Base-by-base conservation (phyloP, 2,329 filamentous ascomycete species). In the Aspergillus ochraceus region DNA sequence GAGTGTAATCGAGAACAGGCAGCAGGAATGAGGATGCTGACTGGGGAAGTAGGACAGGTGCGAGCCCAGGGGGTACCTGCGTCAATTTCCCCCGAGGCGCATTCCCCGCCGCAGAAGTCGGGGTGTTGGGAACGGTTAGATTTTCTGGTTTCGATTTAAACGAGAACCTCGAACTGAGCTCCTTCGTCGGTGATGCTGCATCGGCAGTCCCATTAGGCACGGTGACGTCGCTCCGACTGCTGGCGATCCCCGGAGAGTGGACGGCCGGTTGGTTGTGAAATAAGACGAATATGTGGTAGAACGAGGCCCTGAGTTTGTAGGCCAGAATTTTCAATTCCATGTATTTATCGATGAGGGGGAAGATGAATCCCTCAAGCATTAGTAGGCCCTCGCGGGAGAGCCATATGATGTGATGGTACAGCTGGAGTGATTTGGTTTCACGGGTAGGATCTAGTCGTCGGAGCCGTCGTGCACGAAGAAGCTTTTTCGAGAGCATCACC, bases 241-340 rank as follows among this genome's bases (percentile, higher is more conserved):
- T 72, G 49, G 81, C 79, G 60, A 84, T 79, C 20, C 83, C 83
- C 70, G 86, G 83, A 39, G 83, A 80, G 49, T 88, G 88, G 58
- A 97, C 85, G 0, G 89, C 84, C 0, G 94, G 94, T 55, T 91
- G 87, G 76, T 97, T 97, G 79, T 97, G 92, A 72, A 97, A 98
- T 12, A 98, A 84, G 56, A 96, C 95, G 74, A 97, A 97, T 66
- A 99, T 92, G 78, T 99, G 94, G 69, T 96, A 95, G 73, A 98
- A 96, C 20, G 92, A 96, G 17, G 95, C 95, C 61, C 92, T 88
- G 14, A 99, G 84, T 77, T 98, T 99, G 74, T 92, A 91, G 20
- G 91, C 89, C 64, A 99, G 84, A 49, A 98, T 93, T 71, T 92
- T 93, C 59, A 97, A 86, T 74, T 96, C 93, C 70, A 82, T 87